Evolutionary conservation across 2,329 filamentous ascomycete species (phyloP), one percentile per base, ranked within the genome.

Genomic region (Fusarium pilosicola): DNA sequence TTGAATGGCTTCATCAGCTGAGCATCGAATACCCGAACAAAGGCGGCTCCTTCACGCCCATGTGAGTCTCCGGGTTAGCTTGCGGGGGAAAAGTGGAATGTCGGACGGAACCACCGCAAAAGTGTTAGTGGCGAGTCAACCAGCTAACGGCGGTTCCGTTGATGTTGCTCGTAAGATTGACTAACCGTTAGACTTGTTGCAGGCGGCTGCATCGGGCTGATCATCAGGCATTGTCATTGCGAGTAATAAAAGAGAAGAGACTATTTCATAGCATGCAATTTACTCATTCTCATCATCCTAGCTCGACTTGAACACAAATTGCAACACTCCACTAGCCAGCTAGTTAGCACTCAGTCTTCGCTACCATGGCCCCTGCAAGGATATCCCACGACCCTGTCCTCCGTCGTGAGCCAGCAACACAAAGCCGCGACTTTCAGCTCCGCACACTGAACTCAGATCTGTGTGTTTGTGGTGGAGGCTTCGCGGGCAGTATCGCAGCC

Each of bases 381-480:
- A 69, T 69, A 28, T 63, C 65, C 4, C 49, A 68, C 42, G 65
- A 69, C 13, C 55, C 65, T 14, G 64, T 68, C 22, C 65, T 68
- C 9, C 65, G 65, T 22, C 64, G 65, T 2, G 65, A 68, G 14
- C 64, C 65, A 42, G 65, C 65, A 42, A 24, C 64, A 1, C 59
- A 59, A 13, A 68, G 64, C 38, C 65, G 65, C 1, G 64, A 68
- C 30, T 48, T 68, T 15, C 65, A 68, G n/a, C 24, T 49, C 10
- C 46, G 64, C n/a, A 68, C 26, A 6, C 1, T 68, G 7, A 41
- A n/a, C 5, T 32, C 65, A 20, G 41, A 68, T 12, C 36, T 68
- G 7, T 68, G 65, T 9, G 65, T 68, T 1, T 68, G 65, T 15
- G 65, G 65, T 4, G 65, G 65, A 13, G 65, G 65, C 7, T 32